Evolutionary conservation across 2,329 filamentous ascomycete genomes (phyloP), one percentile per base, ranked within the genome.

Genomic region (Thelonectria discophora): DNA sequence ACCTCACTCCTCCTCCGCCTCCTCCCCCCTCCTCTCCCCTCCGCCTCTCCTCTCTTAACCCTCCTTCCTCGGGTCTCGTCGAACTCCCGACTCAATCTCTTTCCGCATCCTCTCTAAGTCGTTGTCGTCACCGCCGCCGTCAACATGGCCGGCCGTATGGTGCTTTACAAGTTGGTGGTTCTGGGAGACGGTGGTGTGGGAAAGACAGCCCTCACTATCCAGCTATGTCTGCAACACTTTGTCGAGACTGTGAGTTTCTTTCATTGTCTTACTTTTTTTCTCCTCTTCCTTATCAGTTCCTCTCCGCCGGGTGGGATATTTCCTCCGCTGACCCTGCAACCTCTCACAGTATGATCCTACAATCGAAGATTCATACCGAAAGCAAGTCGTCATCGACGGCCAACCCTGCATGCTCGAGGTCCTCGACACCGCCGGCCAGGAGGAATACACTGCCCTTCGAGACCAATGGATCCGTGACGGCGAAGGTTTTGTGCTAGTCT

Each of bases 381-480:
- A 94, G 80, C 91, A 94, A 77, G 90, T 94, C 63, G 91, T 97
- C 75, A 98, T 98, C 78, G 95, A 98, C 76, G 87, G 89, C 64
- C 92, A 97, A 78, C 93, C 94, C 46, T 97, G 94, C 82, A 97
- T 97, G 94, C 88, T 97, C 73, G 94, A 98, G 79, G 93, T 97
- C 49, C 87, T 97, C 73, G 95, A 99, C 80, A 99, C 95, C 56
- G 95, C 95, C 54, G 95, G 95, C 60, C 95, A 99, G 78, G 95
- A 99, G 81, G 95, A 99, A 81, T 99, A 98, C 80, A 97, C 94
- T 66, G 95, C 95, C 48, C 82, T 98, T 73, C 87, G 95, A 74
- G 95, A 98, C 77, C 95, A 98, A 82, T 98, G 94, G 94, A 98
- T 98, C 77, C 89, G 95, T 71, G 94, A 98, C 75, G 94, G 95